A percentile compares a stretch with the other conserved stretches of the same genome.
These are phyloP conservation scores for Aurinia saxatilis DNA, from an alignment of 345 rosid genomes.

Conservation along the genomic window DNA sequence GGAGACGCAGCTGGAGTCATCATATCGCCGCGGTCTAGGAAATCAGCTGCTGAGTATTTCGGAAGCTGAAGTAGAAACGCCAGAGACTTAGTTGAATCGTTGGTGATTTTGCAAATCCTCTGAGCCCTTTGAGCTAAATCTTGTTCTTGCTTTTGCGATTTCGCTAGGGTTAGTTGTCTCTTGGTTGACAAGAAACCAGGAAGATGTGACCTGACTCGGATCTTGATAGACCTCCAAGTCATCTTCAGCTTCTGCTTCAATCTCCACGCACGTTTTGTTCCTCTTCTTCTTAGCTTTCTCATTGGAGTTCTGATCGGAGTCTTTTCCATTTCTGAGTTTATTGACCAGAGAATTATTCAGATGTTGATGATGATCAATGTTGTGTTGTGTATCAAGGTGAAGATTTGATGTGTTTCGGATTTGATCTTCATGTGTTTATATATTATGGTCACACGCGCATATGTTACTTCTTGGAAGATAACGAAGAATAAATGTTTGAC, in stretches of 20 bases:
- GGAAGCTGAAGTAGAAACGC: slow-evolving; percentile 40
- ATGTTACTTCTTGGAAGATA: slow-evolving; percentile 18
- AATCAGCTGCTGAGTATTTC: slow-evolving; percentile 35
- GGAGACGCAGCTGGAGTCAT: slow-evolving; percentile 64
- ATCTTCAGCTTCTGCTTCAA: slow-evolving; percentile 32
- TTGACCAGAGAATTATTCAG: not conserved
- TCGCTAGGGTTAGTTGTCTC: slow-evolving; percentile 26
- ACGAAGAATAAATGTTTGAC: slow-evolving; percentile 22
- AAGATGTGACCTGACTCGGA: slow-evolving; percentile 23
- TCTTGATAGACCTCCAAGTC: slow-evolving; percentile 37
- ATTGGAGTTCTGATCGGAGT: slow-evolving; percentile 19
- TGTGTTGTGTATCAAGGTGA: not conserved
- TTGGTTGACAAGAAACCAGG: slow-evolving; percentile 21
- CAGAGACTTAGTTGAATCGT: slow-evolving; percentile 31
- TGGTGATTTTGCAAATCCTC: slow-evolving; percentile 22
- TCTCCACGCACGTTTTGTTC: slow-evolving; percentile 33
- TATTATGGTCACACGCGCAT: not conserved
- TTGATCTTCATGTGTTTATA: not conserved
- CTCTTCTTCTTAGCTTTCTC: slow-evolving; percentile 22
- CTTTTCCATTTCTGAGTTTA: slow-evolving; percentile 10
- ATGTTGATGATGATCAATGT: not conserved
- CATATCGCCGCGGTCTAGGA: slow-evolving; percentile 43
- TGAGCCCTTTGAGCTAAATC: slow-evolving; percentile 6
- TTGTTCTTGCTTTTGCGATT: slow-evolving; percentile 7
- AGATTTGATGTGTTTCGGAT: slow-evolving; percentile 9